Evolutionary conservation across 2,329 filamentous ascomycete species (phyloP).

Genomic region (Alternaria triticimaculans): DNA sequence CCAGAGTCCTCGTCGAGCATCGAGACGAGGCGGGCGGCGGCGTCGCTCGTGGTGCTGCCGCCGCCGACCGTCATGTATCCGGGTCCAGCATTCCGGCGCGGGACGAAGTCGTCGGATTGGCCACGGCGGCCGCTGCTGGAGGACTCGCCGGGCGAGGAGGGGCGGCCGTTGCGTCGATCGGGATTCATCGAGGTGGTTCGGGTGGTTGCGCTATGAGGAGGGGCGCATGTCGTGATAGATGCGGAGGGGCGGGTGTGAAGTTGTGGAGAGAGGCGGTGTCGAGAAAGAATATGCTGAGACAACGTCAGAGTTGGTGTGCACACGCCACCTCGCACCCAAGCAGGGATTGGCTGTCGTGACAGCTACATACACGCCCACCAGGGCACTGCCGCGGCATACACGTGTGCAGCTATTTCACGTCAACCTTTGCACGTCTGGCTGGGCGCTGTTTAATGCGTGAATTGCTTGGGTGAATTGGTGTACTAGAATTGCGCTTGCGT

Average conservation of each 20-base stretch:
- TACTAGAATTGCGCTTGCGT: neutral
- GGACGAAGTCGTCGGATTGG: conserved; percentile 31
- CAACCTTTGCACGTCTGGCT: neutral
- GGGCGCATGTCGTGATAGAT: conserved; percentile 40
- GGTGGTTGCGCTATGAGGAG: conserved; percentile 20
- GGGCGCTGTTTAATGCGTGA: neutral
- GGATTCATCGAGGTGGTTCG: conserved; percentile 36
- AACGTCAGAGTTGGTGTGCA: conserved; percentile 22
- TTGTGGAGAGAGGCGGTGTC: conserved; percentile 17
- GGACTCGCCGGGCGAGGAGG: conserved; percentile 33
- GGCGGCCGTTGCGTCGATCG: conserved; percentile 29
- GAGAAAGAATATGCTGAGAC: conserved; percentile 20
- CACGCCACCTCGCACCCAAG: conserved; percentile 14
- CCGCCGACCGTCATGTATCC: conserved; percentile 88
- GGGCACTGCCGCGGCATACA: conserved; percentile 5
- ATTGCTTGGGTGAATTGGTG: neutral
- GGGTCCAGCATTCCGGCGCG: conserved; percentile 52
- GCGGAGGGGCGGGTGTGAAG: conserved; percentile 6
- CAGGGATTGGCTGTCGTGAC: conserved; percentile 17
- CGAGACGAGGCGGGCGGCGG: conserved; percentile 79
- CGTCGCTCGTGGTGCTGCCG: conserved; percentile 75
- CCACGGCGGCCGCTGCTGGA: conserved; percentile 37
- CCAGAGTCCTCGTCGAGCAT: conserved; percentile 89
- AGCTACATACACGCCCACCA: neutral
- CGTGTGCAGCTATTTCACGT: conserved; percentile 1